Percentiles rank a stretch among this genome's conserved stretches.
phyloP scores from a whole-genome alignment of 1,284 basidiomycete species.

The Malassezia psittaci region DNA sequence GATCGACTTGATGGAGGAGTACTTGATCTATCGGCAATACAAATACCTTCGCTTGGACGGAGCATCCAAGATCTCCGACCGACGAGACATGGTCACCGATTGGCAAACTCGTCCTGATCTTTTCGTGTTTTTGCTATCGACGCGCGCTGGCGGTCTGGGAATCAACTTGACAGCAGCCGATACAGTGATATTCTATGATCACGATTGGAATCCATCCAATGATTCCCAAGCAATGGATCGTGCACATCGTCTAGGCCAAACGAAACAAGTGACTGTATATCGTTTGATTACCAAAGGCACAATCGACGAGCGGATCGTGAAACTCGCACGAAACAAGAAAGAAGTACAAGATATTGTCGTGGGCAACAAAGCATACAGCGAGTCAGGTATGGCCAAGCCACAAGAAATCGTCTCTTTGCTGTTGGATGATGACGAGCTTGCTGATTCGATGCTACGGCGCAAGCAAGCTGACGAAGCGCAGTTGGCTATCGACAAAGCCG shows the following conservation, averaged over 20 bases:
- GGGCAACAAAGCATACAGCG: constrained; percentile 70
- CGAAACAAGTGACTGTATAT: constrained; percentile 96
- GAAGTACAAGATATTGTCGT: constrained; percentile 87
- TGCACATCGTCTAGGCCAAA: constrained; percentile 95
- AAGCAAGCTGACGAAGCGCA: constrained; percentile 46
- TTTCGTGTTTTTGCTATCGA: constrained; percentile 62
- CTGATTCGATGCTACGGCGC: constrained; percentile 45
- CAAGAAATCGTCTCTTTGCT: constrained; percentile 94
- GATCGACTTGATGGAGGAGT: constrained; percentile 99
- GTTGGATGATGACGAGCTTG: constrained; percentile 73
- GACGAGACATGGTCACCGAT: constrained; percentile 97
- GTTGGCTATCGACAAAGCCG: constrained; percentile 41
- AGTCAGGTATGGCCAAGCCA: constrained; percentile 65
- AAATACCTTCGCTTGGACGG: constrained; percentile 95
- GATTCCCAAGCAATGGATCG: constrained; percentile 99
- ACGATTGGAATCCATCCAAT: constrained; percentile 92
- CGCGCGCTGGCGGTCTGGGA: constrained; percentile 89
- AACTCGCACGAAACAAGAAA: constrained; percentile 46
- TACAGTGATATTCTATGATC: constrained; percentile 96
- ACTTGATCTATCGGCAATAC: constrained; percentile 92
- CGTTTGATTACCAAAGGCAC: constrained; percentile 91
- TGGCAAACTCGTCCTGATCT: constrained; percentile 84
- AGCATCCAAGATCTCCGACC: constrained; percentile 84
- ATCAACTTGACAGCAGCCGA: constrained; percentile 92
- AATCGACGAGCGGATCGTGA: constrained; percentile 95